These are phyloP conservation scores for Ophiocytium majus DNA, from an alignment of 352 stramenopile genomes.

Conservation along the genomic window DNA sequence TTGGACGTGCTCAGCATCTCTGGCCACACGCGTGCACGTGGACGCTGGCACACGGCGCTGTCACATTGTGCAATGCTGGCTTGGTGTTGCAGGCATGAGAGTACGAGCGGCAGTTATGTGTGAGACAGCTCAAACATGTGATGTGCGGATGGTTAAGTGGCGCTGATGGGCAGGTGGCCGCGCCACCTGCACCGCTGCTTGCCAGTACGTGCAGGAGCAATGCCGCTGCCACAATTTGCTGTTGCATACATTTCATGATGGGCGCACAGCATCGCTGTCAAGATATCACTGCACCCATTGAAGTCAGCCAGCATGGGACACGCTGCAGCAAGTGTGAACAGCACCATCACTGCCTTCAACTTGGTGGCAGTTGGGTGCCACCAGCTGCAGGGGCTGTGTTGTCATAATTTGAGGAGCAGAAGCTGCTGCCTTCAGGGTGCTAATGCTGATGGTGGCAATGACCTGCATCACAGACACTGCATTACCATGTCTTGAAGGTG, in stretches of 20 bases:
- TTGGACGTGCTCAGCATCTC: too few species aligned
- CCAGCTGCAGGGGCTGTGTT: neutral
- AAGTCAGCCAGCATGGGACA: neutral
- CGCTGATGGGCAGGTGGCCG: neutral
- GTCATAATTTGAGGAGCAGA: neutral
- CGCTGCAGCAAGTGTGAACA: neutral
- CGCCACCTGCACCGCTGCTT: neutral
- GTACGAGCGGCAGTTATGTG: neutral
- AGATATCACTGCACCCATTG: neutral
- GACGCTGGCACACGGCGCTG: too few species aligned
- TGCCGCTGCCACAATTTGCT: neutral
- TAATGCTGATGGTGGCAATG: neutral
- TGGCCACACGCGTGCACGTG: too few species aligned
- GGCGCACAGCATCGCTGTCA: neutral
- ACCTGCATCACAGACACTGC: neutral
- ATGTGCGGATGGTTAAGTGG: neutral
- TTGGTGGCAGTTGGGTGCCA: neutral
- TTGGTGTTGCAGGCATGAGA: too few species aligned
- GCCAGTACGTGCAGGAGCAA: neutral
- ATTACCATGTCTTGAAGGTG: neutral
- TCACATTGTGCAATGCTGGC: too few species aligned
- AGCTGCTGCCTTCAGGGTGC: neutral
- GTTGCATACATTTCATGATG: neutral
- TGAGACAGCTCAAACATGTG: neutral
- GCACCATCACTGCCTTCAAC: neutral